Base-by-base conservation (phyloP, 2,329 filamentous ascomycete species). In the Monascus ruber region DNA sequence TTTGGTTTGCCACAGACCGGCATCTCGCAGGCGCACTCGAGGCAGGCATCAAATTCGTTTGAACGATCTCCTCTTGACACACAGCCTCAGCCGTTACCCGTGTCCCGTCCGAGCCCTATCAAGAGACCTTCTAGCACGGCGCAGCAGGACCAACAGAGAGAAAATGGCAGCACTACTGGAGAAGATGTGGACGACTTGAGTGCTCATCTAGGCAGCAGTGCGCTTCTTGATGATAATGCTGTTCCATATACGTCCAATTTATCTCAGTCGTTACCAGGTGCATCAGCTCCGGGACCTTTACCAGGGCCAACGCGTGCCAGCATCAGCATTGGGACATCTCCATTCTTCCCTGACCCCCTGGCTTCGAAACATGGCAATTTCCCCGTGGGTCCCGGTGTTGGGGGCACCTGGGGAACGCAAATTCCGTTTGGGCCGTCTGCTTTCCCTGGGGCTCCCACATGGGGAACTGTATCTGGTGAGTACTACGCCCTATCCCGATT, bases 131-230 rank as follows among this genome's bases (percentile, higher is more conserved):
- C 81, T 10, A 94, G 87, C 58, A 77, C 73, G 6, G 71, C 72
- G 45, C 73, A 74, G 26, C 68, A 67, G 39, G 72, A 72, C 33
- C 63, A 56, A 46, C 61, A 57, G 39, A 57, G 57, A 31, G 57
- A 63, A 26, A 58, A 64, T 26, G 63, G 68, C 17, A 55, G 58
- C 42, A 58, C 56, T 33, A 56, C 59, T 1, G 70, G 72, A 25
- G 64, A 68, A 26, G 79, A 81, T 40, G 68, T 86, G 17, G 85
- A 89, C 40, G 77, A 85, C 36, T 66, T 84, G 39, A 82, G 79
- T 45, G 76, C 81, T 44, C 87, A 91, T 51, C 72, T 98, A 25
- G 91, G 91, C 8, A 96, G 89, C 61, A 88, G 86, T 51, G 91
- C 88, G 8, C 70, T 98, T 8, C 70, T 96, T 33, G 78, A 80